Evolutionary conservation across 129 eudicot genomes (phyloP), one percentile per base, ranked within the genome.

Genomic region (Flaveria trinervia): DNA sequence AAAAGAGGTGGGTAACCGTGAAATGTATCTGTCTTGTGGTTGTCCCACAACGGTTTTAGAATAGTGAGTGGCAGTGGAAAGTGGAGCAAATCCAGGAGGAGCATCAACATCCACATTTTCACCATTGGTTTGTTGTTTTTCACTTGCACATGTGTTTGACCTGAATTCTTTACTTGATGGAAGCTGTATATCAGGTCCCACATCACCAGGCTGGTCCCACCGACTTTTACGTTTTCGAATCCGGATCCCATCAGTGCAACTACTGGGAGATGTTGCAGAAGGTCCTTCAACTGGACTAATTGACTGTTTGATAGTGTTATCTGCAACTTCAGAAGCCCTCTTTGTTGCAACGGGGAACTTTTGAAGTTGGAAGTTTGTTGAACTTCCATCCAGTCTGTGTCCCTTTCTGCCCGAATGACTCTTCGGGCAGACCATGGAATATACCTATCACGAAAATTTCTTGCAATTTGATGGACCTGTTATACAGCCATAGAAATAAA

Each of bases 381-480:
- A 66, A 62, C 66, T 41, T 85, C 98, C 56, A 49, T 81, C 82
- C 80, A 73, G 10, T 81, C 86, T 11, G 72, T 52, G 75, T 76
- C 87, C 66, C 86, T 78, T 23, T 90, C 98, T 79, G 80, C 81
- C 80, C 81, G 44, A 73, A 68, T 71, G 36, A 60, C 81, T 83
- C 82, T 88, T 65, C 93, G 85, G 55, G 83, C 71, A 52, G 73
- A 68, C 75, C 93, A 62, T 30, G 90, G 97, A 66, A 94, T 91
- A 88, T 85, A 89, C 65, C 81, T 82, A 50, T 91, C 97, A 17
- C 98, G 90, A 71, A 94, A 90, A 70, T 77, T 89, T 28, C 97
- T 81, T 61, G 98, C 96, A 68, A 86, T 91, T 83, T 91, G 90
- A 86, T 94, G 96, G 74, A 94, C 98, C 97, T 94, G 88, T 52